Conservation (phyloP, 768 basidiomycete species). For the Scleroderma citrinum region DNA sequence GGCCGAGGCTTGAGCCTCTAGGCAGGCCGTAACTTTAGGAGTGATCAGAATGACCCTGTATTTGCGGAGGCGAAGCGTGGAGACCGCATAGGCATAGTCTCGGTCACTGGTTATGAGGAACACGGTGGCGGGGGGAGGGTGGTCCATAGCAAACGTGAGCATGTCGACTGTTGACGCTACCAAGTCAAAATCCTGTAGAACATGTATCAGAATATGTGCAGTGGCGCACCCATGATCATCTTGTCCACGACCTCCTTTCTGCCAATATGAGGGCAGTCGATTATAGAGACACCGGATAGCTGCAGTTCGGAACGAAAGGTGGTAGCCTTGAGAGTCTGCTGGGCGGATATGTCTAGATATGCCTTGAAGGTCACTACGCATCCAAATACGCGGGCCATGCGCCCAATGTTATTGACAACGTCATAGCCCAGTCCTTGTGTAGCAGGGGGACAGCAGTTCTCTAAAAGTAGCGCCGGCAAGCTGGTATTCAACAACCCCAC, state of each 20-base stretch:
- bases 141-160: constrained; percentile 61
- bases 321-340: constrained; percentile 28
- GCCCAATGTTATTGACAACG: constrained; percentile 38
- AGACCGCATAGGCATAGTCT: constrained; percentile 61
- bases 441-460: constrained; percentile 29
- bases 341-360: constrained; percentile 44
- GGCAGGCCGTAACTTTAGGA: constrained; percentile 34
- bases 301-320: constrained; percentile 38
- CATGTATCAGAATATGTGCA: not conserved
- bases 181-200: not conserved
- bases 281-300: constrained; percentile 38
- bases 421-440: constrained; percentile 34
- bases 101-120: constrained; percentile 63
- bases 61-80: constrained; percentile 46
- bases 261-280: constrained; percentile 30
- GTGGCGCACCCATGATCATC: constrained; percentile 16
- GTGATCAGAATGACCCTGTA: constrained; percentile 49
- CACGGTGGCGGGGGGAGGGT: constrained; percentile 45
- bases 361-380: constrained; percentile 46
- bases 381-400: constrained; percentile 42
- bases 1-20: constrained; percentile 50
- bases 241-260: constrained; percentile 38
- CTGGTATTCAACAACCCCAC: not conserved
- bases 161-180: constrained; percentile 48
- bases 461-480: constrained; percentile 19